Base-by-base conservation (phyloP, 768 basidiomycete genomes). In the Gloeopeniophorella convolvens region DNA sequence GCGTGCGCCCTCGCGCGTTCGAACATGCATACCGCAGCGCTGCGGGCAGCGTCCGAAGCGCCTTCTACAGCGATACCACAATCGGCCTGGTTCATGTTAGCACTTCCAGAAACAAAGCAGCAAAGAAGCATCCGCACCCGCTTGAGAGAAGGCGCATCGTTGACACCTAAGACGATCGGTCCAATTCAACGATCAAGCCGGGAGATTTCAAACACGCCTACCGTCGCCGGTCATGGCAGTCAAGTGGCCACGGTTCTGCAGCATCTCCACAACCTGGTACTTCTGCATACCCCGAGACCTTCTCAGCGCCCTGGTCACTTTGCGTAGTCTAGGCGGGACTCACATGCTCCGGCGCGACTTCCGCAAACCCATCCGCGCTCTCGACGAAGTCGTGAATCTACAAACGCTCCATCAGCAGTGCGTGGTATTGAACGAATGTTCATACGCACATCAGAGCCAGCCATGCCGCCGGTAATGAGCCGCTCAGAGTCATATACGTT, bases 341-440 rank as follows among this genome's bases (percentile, higher is more conserved):
- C 50, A 66, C 70, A 60, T 74, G 71, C 59, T 76, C 75, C 0
- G 74, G 74, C 55, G 69, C 72, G 16, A 76, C 74, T 45, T 74
- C 74, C 10, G 72, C 75, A 59, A 76, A 75, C 11, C 75, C 74
- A 59, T 76, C 74, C 30, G 74, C 74, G 20, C 66, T 69, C 61
- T 75, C 72, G 42, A 75, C 69, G 41, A 76, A 73, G 50, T 74
- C 70, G 32, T 67, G 65, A 31, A 71, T 63, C 62, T 62, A 49
- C 30, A 24, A 24, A 11, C 4, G 5, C 1, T 18, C n/a, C 11
- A 32, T 42, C 16, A 48, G 39, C 5, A 15, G 24, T 3, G n/a
- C 26, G 8, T 11, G 18, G 4, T n/a, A n/a, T 33, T n/a, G 32
- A 7, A n/a, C 18, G 18, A 10, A 24, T n/a, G 1, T 23, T n/a